Percentiles rank a stretch among this genome's conserved stretches.
phyloP scores from a whole-genome alignment of 2,329 filamentous ascomycete species.

The Ophiognomonia clavigignenti-juglandacearum region DNA sequence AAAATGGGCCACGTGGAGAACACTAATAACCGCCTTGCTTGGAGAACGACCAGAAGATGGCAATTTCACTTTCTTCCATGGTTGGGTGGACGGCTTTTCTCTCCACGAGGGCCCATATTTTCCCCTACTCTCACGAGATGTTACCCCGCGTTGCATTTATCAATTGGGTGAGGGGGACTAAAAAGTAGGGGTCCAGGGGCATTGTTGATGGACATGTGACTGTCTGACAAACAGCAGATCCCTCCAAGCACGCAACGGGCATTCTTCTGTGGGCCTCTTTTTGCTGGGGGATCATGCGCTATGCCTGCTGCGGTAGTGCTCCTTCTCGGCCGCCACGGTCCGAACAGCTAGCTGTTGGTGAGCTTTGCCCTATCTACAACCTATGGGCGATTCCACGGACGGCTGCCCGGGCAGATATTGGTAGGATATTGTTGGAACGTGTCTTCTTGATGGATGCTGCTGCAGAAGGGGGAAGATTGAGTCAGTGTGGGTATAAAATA shows the following conservation, averaged over 20 bases:
- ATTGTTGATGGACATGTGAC: not conserved
- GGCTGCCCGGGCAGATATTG: not conserved
- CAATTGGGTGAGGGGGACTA: not conserved
- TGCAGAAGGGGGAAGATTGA: too few species aligned
- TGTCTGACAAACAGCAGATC: not conserved
- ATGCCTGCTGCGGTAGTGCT: slow-evolving; percentile 27
- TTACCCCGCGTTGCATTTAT: slow-evolving; percentile 13
- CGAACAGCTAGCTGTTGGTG: slow-evolving; percentile 32
- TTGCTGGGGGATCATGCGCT: slow-evolving; percentile 9
- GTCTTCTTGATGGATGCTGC: too few species aligned
- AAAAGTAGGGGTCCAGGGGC: not conserved
- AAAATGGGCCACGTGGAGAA: too few species aligned
- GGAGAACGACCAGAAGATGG: too few species aligned
- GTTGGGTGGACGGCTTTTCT: too few species aligned
- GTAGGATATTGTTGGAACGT: too few species aligned
- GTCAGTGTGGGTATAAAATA: too few species aligned
- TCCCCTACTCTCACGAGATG: too few species aligned
- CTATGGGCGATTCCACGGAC: slow-evolving; percentile 16
- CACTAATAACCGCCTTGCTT: too few species aligned
- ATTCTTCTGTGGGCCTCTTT: not conserved
- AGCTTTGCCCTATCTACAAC: slow-evolving; percentile 13
- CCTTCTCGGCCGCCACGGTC: slow-evolving; percentile 49
- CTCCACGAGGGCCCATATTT: too few species aligned
- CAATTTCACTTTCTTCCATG: too few species aligned
- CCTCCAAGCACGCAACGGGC: slow-evolving; percentile 2